phyloP scores from a whole-genome alignment of 169 alveolate genomes.

The Besnoitia besnoiti region DNA sequence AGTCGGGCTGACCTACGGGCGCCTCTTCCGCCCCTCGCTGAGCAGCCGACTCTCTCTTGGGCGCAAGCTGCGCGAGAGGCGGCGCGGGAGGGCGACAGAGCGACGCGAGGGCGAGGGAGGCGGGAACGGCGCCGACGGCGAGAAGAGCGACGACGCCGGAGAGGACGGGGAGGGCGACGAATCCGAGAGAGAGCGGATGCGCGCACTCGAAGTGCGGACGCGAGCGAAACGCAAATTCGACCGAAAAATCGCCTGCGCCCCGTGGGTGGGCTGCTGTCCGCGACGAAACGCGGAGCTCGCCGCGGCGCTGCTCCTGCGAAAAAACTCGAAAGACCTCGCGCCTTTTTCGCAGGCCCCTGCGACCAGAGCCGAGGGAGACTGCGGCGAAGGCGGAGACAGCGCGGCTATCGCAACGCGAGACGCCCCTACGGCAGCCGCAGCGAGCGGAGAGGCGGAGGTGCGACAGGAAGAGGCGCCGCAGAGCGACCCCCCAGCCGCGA shows the following conservation, averaged over 20 bases:
- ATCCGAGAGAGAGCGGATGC: background rate
- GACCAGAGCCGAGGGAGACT: background rate
- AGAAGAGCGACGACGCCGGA: background rate
- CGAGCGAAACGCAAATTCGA: background rate
- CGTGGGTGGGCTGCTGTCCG: conserved; percentile 1
- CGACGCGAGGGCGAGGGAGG: background rate
- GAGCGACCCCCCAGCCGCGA: too few relatives aligned
- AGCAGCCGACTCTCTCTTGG: background rate
- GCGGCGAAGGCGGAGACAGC: background rate
- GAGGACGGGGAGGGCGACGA: background rate
- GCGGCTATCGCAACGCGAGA: background rate
- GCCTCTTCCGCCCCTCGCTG: conserved; percentile 41
- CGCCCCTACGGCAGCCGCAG: background rate
- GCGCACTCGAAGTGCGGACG: background rate
- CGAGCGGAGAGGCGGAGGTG: background rate
- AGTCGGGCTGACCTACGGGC: conserved; percentile 53
- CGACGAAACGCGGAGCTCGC: background rate
- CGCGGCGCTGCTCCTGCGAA: background rate
- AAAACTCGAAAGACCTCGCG: background rate
- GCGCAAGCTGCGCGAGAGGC: background rate
- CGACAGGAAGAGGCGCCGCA: background rate
- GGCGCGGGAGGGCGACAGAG: background rate
- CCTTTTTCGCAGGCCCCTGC: background rate
- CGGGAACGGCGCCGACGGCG: too few relatives aligned
- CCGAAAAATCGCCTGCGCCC: conserved; percentile 19